Percentiles rank a stretch among this genome's conserved stretches.
phyloP scores from a whole-genome alignment of 2,329 filamentous ascomycete species.

The Talaromyces atroroseus region DNA sequence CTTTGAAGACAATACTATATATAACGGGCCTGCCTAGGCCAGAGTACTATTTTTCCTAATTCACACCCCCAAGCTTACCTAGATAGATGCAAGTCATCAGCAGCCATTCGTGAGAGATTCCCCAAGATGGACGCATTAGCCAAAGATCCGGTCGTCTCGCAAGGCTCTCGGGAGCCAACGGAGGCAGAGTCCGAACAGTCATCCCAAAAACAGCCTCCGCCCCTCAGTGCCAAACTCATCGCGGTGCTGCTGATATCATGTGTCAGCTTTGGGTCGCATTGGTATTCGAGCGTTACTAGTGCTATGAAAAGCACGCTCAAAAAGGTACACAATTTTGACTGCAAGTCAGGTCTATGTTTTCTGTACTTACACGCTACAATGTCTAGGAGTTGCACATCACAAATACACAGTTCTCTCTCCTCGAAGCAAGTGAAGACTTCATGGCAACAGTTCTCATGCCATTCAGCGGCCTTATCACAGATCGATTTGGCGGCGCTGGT shows the following conservation, averaged over 20 bases:
- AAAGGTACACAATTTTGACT: constrained; percentile 39
- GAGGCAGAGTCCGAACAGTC: too few species aligned
- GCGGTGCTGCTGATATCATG: constrained; percentile 41
- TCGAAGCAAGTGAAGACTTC: constrained; percentile 58
- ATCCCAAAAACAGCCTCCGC: background rate
- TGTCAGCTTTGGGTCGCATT: constrained; percentile 56
- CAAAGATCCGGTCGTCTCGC: too few species aligned
- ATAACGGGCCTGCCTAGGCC: too few species aligned
- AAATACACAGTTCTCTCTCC: constrained; percentile 55
- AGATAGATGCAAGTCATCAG: too few species aligned
- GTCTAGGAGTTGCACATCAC: constrained; percentile 49
- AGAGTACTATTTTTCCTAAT: too few species aligned
- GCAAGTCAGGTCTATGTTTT: background rate
- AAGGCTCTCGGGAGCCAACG: too few species aligned
- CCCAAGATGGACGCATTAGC: too few species aligned
- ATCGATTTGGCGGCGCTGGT: constrained; percentile 55
- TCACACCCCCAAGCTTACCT: too few species aligned
- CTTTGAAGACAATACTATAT: too few species aligned
- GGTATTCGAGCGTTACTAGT: constrained; percentile 56
- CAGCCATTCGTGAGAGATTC: too few species aligned
- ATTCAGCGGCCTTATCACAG: constrained; percentile 51
- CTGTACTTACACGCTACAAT: background rate
- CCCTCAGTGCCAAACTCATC: constrained; percentile 25
- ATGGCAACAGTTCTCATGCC: constrained; percentile 56
- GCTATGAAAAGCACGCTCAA: constrained; percentile 59